These are phyloP conservation scores for Epichloe coenophiala DNA, from an alignment of 2,329 filamentous ascomycete species.

Conservation along the genomic window DNA sequence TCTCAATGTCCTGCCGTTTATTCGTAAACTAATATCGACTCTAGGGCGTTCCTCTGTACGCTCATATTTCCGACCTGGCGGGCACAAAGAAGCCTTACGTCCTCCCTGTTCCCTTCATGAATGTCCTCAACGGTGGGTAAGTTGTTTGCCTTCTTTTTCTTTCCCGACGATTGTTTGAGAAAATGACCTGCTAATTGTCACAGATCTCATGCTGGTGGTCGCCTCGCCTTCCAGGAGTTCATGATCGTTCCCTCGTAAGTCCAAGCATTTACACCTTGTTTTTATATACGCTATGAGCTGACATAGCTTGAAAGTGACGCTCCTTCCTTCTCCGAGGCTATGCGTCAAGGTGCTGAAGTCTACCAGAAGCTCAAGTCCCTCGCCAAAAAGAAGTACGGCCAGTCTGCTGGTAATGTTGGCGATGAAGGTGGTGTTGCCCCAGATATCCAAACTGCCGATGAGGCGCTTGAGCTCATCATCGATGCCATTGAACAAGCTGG, in stretches of 20 bases:
- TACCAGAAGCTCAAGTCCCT: constrained; percentile 96
- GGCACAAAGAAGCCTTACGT: constrained; percentile 88
- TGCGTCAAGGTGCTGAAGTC: constrained; percentile 92
- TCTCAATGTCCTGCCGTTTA: neutral
- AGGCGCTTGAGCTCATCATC: constrained; percentile 92
- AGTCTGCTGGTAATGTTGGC: constrained; percentile 96
- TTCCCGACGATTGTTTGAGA: neutral
- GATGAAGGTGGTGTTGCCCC: constrained; percentile 99
- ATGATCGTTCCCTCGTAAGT: constrained; percentile 78
- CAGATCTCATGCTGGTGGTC: constrained; percentile 90
- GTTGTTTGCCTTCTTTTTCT: constrained; percentile 8
- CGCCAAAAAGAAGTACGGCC: constrained; percentile 98
- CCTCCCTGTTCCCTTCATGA: constrained; percentile 84
- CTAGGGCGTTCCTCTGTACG: constrained; percentile 68
- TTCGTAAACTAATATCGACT: neutral
- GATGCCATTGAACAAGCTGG: constrained; percentile 89
- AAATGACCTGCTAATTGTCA: neutral
- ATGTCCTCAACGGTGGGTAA: constrained; percentile 70
- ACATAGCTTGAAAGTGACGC: constrained; percentile 43
- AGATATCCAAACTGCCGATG: constrained; percentile 92
- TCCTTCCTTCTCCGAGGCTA: constrained; percentile 84
- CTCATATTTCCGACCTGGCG: constrained; percentile 75
- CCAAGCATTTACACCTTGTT: constrained; percentile 7
- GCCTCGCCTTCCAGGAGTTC: constrained; percentile 90
- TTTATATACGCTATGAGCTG: constrained; percentile 5